Percentiles rank a stretch among this genome's conserved stretches.
Conservation (phyloP, 169 alveolate genomes). For the Babesia bovis region DNA sequence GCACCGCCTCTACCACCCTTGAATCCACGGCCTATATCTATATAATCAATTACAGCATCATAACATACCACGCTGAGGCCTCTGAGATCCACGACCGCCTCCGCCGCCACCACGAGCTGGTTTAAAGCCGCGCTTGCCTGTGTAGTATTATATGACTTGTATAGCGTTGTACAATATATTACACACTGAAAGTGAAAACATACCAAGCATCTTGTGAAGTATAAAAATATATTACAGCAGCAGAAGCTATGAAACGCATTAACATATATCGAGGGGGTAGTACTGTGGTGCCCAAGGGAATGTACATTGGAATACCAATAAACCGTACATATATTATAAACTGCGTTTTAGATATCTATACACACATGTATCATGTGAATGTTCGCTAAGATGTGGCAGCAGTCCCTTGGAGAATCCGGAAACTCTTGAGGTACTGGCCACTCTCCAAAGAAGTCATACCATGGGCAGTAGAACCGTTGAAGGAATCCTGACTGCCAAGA, state of each 20-base stretch:
- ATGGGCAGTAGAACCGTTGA: slow-evolving; percentile 36
- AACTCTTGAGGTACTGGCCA: slow-evolving; percentile 66
- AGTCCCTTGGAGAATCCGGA: slow-evolving; percentile 40
- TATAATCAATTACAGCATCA: not conserved
- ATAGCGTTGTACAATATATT: no score
- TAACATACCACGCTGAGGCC: slow-evolving; percentile 39
- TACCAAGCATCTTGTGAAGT: slow-evolving; percentile 50
- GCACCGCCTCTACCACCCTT: slow-evolving; percentile 66
- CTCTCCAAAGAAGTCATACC: slow-evolving; percentile 58
- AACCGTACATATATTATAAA: not conserved
- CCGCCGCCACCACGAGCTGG: slow-evolving; percentile 56
- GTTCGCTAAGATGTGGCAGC: not conserved
- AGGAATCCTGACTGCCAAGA: slow-evolving; percentile 60
- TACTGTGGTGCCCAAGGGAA: slow-evolving; percentile 29
- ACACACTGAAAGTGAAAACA: slow-evolving; percentile 18
- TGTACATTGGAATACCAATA: not conserved
- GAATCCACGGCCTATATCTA: slow-evolving; percentile 50
- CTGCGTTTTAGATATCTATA: not conserved
- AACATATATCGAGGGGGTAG: slow-evolving; percentile 3
- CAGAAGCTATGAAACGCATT: not conserved
- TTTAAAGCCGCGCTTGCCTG: slow-evolving; percentile 65
- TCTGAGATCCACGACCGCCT: slow-evolving; percentile 22
- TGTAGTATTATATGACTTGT: not conserved
- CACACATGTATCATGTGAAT: not conserved
- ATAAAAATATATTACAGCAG: not conserved